Evolutionary conservation across 768 basidiomycete species (phyloP).

Genomic region (Dacryopinax primogenitus): DNA sequence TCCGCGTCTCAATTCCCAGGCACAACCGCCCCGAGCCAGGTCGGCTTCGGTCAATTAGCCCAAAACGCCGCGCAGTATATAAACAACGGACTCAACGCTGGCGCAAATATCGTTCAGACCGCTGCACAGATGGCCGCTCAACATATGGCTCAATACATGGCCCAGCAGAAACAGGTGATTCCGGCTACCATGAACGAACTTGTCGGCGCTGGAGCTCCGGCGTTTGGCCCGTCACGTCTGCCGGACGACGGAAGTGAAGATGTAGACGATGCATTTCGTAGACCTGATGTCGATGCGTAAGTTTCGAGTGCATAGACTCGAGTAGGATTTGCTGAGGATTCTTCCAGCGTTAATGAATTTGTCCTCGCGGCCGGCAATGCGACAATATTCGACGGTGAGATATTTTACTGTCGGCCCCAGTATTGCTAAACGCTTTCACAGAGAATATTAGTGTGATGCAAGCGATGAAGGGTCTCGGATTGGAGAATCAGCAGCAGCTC

Average conservation of each 20-base stretch:
- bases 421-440: constrained; percentile 14
- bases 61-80: neutral
- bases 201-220: neutral
- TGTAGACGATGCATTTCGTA: neutral
- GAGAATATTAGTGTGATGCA: constrained; percentile 44
- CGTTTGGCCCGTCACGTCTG: neutral
- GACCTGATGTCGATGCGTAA: neutral
- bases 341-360: constrained; percentile 41
- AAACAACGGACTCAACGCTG: neutral
- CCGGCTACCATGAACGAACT: neutral
- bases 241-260: neutral
- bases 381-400: constrained; percentile 39
- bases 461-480: constrained; percentile 41
- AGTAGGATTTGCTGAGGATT: neutral
- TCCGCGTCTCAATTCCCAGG: neutral
- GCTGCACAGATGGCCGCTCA: neutral
- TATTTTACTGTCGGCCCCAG: neutral
- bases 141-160: no score
- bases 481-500: constrained; percentile 36
- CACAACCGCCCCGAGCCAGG: neutral
- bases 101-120: neutral
- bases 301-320: neutral
- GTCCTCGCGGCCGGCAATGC: constrained; percentile 43
- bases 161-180: neutral
- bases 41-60: neutral